A percentile compares a stretch with the other conserved stretches of the same genome.
Evolutionary conservation across 2,329 filamentous ascomycete species (phyloP).

Genomic region (Metarhizium rileyi): DNA sequence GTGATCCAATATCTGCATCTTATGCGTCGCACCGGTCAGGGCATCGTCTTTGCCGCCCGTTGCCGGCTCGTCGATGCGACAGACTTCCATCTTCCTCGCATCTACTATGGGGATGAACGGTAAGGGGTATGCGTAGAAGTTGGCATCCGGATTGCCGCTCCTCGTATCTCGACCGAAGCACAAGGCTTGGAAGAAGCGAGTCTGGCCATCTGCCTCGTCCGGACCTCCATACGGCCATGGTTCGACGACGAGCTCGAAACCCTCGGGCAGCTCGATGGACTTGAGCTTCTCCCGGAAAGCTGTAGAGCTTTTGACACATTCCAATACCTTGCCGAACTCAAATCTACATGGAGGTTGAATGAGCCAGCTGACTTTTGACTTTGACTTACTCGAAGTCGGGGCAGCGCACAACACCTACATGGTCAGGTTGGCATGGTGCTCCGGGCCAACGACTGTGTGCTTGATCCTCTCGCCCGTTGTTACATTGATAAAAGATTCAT

Average conservation of each 20-base stretch:
- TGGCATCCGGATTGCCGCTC: constrained; percentile 5
- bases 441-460: constrained; percentile 17
- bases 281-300: constrained; percentile 22
- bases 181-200: constrained; percentile 23
- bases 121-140: constrained; percentile 33
- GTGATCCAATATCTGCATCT: constrained; percentile 18
- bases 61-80: constrained; percentile 24
- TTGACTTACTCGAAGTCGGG: background rate
- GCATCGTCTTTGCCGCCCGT: constrained; percentile 22
- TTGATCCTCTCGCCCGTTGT: constrained; percentile 13
- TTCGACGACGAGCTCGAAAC: constrained; percentile 22
- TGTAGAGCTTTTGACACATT: constrained; percentile 18
- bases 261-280: constrained; percentile 14
- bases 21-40: constrained; percentile 11
- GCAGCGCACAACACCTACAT: constrained; percentile 13
- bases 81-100: constrained; percentile 17
- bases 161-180: constrained; percentile 21
- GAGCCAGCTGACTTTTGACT: background rate
- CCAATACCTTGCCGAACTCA: constrained; percentile 26
- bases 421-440: constrained; percentile 21
- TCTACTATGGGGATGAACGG: constrained; percentile 15
- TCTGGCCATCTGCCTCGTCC: constrained; percentile 19
- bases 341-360: constrained; percentile 12
- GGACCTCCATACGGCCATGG: constrained; percentile 25
- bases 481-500: constrained; percentile 27